A percentile compares a stretch with the other conserved stretches of the same genome.
Conservation (phyloP, 2,329 filamentous ascomycete species). For the Teratosphaeria viscida region DNA sequence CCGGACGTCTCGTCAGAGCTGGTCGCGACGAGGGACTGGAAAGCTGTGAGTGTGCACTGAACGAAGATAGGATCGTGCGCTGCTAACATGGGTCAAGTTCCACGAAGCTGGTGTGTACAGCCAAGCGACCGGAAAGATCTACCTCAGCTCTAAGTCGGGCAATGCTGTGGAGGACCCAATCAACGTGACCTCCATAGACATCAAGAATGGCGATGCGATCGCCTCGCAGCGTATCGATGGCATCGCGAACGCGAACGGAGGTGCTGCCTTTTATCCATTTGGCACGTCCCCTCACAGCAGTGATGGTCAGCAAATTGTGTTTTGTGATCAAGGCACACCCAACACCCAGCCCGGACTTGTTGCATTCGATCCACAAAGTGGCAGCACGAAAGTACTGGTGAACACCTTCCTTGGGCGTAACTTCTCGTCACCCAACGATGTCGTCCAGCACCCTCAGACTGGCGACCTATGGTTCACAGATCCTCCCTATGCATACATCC, state of each 20-base stretch:
- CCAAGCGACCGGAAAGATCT: constrained; percentile 28
- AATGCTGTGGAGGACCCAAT: constrained; percentile 22
- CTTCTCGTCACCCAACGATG: constrained; percentile 52
- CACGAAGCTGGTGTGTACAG: constrained; percentile 32
- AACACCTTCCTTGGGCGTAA: constrained; percentile 53
- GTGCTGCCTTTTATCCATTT: constrained; percentile 21
- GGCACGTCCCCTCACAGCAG: constrained; percentile 19
- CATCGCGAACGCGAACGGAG: constrained; percentile 23
- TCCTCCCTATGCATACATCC: constrained; percentile 14
- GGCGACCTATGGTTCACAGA: constrained; percentile 54
- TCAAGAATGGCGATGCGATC: constrained; percentile 18
- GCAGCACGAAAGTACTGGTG: constrained; percentile 31
- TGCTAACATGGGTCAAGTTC: constrained; percentile 7
- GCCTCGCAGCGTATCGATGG: constrained; percentile 16
- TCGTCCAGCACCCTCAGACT: constrained; percentile 42
- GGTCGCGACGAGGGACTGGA: constrained; percentile 15
- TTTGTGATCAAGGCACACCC: constrained; percentile 24
- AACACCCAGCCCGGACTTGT: constrained; percentile 17
- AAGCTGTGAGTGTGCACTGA: constrained; percentile 7
- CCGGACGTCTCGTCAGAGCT: constrained; percentile 20
- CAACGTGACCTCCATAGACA: constrained; percentile 25
- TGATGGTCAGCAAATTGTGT: constrained; percentile 23
- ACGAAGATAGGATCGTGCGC: not conserved
- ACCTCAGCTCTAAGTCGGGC: constrained; percentile 33
- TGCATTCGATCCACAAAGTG: constrained; percentile 18